Conservation (phyloP, 306 rosid genomes). For the Carpinus viminea region DNA sequence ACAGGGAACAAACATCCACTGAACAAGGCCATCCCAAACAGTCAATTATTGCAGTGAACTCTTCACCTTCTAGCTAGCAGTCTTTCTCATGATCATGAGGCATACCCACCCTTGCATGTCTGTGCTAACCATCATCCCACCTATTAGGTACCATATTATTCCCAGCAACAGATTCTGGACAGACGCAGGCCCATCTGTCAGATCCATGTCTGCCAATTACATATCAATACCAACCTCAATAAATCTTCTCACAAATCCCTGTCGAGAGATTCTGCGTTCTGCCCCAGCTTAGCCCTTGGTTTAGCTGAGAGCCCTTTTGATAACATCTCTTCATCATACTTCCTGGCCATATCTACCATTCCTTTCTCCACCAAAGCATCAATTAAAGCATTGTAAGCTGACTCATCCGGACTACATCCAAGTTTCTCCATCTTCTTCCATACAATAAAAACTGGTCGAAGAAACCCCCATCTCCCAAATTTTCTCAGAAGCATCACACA, state of each 20-base stretch:
- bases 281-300: constrained; percentile 75
- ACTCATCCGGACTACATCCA: constrained; percentile 79
- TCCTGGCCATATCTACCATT: constrained; percentile 65
- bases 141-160: neutral
- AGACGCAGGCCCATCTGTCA: neutral
- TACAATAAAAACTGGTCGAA: constrained; percentile 64
- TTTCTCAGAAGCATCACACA: constrained; percentile 84
- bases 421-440: constrained; percentile 79
- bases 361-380: constrained; percentile 87
- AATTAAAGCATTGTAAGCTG: constrained; percentile 81
- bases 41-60: neutral
- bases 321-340: constrained; percentile 84
- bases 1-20: neutral
- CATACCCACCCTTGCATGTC: neutral
- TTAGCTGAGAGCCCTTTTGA: constrained; percentile 78
- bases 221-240: neutral
- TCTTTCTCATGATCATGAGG: neutral
- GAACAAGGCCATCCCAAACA: neutral
- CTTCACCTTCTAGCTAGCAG: neutral
- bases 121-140: neutral
- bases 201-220: neutral
- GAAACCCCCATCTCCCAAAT: constrained; percentile 94
- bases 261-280: constrained; percentile 33
- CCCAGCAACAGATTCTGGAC: neutral
- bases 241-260: constrained; percentile 19